phyloP scores from a whole-genome alignment of 108 stramenopile genomes.

The Pinguiococcus pyrenoidosus region DNA sequence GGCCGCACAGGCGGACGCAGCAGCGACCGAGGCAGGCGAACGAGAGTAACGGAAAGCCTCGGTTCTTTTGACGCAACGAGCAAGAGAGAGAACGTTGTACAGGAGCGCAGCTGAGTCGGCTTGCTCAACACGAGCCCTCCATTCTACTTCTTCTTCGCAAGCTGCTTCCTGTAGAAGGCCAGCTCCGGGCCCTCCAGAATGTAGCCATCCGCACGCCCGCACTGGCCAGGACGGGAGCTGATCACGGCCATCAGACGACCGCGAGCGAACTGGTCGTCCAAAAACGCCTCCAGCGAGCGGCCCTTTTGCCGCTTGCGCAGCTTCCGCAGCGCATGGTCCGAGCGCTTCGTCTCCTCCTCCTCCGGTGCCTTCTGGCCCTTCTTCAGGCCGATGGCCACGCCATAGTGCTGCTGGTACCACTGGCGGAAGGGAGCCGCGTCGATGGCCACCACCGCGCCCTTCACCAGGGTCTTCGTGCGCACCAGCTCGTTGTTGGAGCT shows the following conservation, averaged over 20 bases:
- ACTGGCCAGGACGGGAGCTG: conserved; percentile 90
- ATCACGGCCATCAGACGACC: conserved; percentile 93
- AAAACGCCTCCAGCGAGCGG: conserved; percentile 62
- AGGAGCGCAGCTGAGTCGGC: too few species aligned
- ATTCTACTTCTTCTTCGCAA: conserved; percentile 46
- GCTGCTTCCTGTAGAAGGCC: conserved; percentile 90
- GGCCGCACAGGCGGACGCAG: too few species aligned
- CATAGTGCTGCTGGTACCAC: conserved; percentile 97
- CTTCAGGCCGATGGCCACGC: conserved; percentile 80
- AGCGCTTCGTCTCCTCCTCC: conserved; percentile 40
- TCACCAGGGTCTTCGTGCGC: conserved; percentile 99
- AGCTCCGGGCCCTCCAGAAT: conserved; percentile 97
- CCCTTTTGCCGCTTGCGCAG: conserved; percentile 65
- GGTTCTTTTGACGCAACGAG: too few species aligned
- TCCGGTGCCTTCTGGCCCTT: conserved; percentile 54
- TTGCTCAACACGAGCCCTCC: too few species aligned
- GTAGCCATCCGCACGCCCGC: conserved; percentile 92
- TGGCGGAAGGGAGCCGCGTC: conserved; percentile 96
- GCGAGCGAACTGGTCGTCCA: conserved; percentile 88
- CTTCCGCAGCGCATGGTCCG: conserved; percentile 57
- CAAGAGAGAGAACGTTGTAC: too few species aligned
- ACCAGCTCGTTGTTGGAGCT: conserved; percentile 99
- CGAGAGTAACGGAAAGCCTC: too few species aligned
- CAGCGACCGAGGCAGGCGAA: too few species aligned
- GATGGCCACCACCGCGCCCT: conserved; percentile 87